Conservation (phyloP, 352 stramenopile species). For the Phytopythium sindhum region DNA sequence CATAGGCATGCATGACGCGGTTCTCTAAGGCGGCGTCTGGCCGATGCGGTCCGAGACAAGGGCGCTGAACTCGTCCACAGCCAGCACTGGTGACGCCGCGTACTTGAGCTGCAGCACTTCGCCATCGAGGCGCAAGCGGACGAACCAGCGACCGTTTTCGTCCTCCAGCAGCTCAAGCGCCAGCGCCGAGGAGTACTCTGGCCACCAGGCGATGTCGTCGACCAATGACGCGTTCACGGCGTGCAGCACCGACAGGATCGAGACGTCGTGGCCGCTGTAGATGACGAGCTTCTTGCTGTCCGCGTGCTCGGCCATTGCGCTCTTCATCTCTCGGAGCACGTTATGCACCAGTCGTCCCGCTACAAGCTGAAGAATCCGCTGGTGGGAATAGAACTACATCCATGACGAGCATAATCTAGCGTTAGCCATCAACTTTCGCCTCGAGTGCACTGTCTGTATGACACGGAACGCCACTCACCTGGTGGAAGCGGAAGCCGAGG, state of each 20-base stretch:
- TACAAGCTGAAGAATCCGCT: slow-evolving; percentile 60
- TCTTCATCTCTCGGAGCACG: slow-evolving; percentile 59
- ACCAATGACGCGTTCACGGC: slow-evolving; percentile 43
- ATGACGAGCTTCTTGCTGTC: slow-evolving; percentile 57
- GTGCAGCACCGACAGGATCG: slow-evolving; percentile 73
- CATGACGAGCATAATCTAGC: not conserved
- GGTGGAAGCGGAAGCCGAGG: slow-evolving; percentile 71
- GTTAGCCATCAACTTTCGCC: slow-evolving; percentile 5
- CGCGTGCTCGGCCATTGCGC: slow-evolving; percentile 20
- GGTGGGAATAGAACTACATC: slow-evolving; percentile 76
- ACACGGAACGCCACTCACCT: slow-evolving; percentile 23
- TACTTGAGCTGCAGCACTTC: slow-evolving; percentile 27
- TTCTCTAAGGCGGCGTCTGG: slow-evolving; percentile 1
- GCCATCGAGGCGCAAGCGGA: slow-evolving; percentile 54
- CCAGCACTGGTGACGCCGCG: slow-evolving; percentile 15
- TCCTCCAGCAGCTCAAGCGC: slow-evolving; percentile 72
- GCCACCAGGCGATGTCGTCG: slow-evolving; percentile 59
- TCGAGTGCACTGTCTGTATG: not conserved
- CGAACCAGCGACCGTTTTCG: slow-evolving; percentile 43
- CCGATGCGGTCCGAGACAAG: slow-evolving; percentile 45
- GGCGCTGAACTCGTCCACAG: slow-evolving; percentile 36
- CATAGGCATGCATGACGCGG: not conserved
- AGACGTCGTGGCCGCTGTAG: slow-evolving; percentile 84
- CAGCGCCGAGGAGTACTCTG: slow-evolving; percentile 65
- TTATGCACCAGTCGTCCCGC: slow-evolving; percentile 59